Base-by-base conservation (phyloP, 805 yeast species). In the Saturnispora sekii region DNA sequence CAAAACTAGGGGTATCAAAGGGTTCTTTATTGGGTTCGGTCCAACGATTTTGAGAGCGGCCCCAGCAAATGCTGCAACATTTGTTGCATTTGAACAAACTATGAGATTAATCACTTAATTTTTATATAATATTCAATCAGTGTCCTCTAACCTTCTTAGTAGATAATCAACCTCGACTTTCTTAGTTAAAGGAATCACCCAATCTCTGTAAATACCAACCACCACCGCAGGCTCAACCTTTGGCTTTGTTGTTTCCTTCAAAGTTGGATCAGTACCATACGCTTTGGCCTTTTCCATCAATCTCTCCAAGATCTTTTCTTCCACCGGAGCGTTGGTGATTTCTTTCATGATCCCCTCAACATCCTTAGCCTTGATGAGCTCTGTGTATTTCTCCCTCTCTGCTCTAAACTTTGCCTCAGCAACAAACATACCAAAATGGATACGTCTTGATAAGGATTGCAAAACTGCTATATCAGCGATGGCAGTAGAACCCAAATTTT, bases 41-140 rank as follows among this genome's bases (percentile, higher is more conserved):
- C 97, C 98, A 33, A 89, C 97, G 0, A 77, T 93, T 51, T 68
- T 93, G 51, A 82, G 99, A 66, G 97, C 99, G 41, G 95, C 96
- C 3, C 98, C 98, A 1, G 98, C 94, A 3, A 94, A 93, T 61
- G 99, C 96, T 35, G 95, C 94, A 29, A 94, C 98, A 0, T 93
- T 93, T 66, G 82, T 87, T 37, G 88, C 94, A 2, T 93, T 93
- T 61, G 99, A 93, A 64, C 65, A 83, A 41, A 84, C 96, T 4
- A 82, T 89, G 84, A 77, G 95, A 65, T 53, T 69, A 26, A 58
- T 76, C 38, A 68, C 61, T 47, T 72, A 46, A 26, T 32, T 32
- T 41, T n/a, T 31, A 40, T 18, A 14, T n/a, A 15, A 40, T 16
- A 17, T 35, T 35, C 36, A 42, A 15, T 52, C 54, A 39, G 57